Evolutionary conservation across 148 eudicot species (phyloP).

Genomic region (Hydrangea macrophylla): DNA sequence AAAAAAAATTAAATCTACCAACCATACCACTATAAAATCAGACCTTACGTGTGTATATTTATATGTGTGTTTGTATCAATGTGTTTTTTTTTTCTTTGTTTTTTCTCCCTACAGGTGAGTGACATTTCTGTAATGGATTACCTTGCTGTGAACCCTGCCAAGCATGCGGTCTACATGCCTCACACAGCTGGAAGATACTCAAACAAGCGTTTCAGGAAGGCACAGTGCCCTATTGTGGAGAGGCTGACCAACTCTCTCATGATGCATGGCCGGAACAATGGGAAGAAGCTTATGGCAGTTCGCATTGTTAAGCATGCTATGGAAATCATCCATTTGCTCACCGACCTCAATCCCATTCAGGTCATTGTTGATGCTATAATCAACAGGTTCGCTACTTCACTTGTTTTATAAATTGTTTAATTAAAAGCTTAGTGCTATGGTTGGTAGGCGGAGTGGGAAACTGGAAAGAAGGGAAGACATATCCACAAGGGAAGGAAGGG

Average conservation of each 20-base stretch:
- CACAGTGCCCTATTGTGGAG: conserved; percentile 56
- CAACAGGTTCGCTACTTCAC: conserved; percentile 34
- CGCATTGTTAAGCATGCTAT: conserved; percentile 56
- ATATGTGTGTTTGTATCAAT: neutral
- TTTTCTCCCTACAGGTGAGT: conserved; percentile 21
- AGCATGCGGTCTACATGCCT: conserved; percentile 45
- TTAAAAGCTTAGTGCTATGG: no score
- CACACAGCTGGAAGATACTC: conserved; percentile 62
- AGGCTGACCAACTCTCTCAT: conserved; percentile 35
- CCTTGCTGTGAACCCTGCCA: conserved; percentile 44
- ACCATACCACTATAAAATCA: no score
- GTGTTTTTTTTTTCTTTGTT: neutral
- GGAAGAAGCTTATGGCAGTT: conserved; percentile 54
- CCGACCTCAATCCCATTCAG: conserved; percentile 40
- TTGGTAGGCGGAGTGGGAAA: no score
- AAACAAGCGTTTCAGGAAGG: conserved; percentile 46
- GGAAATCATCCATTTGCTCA: conserved; percentile 54
- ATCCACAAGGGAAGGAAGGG: neutral
- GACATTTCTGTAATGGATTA: conserved; percentile 53
- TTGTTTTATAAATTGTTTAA: no score
- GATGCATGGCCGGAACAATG: conserved; percentile 60
- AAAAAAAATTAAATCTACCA: no score
- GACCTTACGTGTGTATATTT: neutral
- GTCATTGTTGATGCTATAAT: conserved; percentile 51
- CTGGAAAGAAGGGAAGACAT: no score